phyloP scores from a whole-genome alignment of 441 rosid genomes.

The Hura crepitans region DNA sequence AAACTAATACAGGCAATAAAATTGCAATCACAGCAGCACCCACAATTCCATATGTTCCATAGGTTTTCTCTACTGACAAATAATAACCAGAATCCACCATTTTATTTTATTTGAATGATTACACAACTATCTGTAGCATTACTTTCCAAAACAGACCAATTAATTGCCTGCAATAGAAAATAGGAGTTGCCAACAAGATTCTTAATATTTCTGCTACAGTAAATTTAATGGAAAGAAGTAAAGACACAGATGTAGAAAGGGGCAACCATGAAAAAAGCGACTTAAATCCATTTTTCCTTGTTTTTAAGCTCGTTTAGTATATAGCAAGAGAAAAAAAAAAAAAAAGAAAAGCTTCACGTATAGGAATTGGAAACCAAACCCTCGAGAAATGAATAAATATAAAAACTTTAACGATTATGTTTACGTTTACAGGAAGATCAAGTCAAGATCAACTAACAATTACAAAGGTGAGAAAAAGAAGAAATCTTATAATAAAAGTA shows the following conservation, averaged over 20 bases:
- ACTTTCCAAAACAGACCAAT: constrained; percentile 7
- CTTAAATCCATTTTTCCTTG: too few relatives aligned
- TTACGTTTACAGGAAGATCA: too few relatives aligned
- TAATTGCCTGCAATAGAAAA: constrained; percentile 19
- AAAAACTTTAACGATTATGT: too few relatives aligned
- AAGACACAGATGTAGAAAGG: too few relatives aligned
- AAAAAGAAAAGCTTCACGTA: too few relatives aligned
- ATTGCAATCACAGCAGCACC: constrained; percentile 48
- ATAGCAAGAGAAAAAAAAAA: background rate
- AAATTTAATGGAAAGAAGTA: background rate
- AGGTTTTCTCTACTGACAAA: constrained; percentile 30
- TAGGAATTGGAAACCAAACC: background rate
- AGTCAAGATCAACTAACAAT: too few relatives aligned
- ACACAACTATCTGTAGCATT: constrained; percentile 4
- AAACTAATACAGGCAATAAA: constrained; percentile 48
- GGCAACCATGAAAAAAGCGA: too few relatives aligned
- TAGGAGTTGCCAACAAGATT: background rate
- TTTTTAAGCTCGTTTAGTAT: too few relatives aligned
- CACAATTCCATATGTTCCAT: constrained; percentile 52
- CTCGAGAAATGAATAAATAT: background rate
- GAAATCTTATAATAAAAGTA: too few relatives aligned
- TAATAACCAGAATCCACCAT: constrained; percentile 42
- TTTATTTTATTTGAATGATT: background rate
- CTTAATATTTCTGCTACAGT: background rate
- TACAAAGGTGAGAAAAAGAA: background rate